Percentiles rank a stretch among this genome's conserved stretches.
Conservation (phyloP, 2,329 filamentous ascomycete species). For the Aphanoascus verrucosus region DNA sequence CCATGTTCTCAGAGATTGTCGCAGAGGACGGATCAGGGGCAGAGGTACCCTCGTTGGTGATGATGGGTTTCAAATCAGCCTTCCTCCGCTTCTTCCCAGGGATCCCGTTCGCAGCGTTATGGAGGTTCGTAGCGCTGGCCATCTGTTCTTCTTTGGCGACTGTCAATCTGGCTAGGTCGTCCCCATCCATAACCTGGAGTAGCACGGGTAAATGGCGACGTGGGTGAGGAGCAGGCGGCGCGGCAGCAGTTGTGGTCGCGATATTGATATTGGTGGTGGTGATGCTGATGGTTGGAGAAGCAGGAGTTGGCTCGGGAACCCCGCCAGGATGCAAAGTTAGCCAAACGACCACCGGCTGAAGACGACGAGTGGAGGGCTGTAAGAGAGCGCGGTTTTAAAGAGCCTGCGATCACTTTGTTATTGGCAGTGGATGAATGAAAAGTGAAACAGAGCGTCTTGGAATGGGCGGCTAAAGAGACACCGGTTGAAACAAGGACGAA, state of each 20-base stretch:
- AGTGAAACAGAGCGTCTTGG: neutral
- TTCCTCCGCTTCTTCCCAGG: constrained; percentile 56
- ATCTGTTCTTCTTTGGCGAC: neutral
- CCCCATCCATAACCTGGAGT: neutral
- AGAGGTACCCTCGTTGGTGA: constrained; percentile 47
- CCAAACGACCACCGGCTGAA: too few relatives aligned
- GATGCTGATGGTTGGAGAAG: neutral
- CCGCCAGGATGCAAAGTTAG: too few relatives aligned
- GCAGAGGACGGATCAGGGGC: neutral
- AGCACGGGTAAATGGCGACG: neutral
- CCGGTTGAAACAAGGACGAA: neutral
- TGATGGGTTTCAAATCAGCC: constrained; percentile 54
- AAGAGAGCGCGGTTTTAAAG: too few relatives aligned
- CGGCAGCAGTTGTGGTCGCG: neutral
- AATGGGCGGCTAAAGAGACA: neutral
- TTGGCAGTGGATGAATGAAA: neutral
- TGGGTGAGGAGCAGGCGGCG: neutral
- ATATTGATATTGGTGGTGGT: neutral
- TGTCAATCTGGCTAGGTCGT: neutral
- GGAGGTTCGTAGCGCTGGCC: constrained; percentile 17
- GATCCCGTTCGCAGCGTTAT: constrained; percentile 42
- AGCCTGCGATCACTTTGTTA: neutral
- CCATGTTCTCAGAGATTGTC: constrained; percentile 8
- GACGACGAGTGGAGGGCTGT: too few relatives aligned
- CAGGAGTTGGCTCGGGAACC: too few relatives aligned